Conservation (phyloP, 805 yeast genomes). For the Nadsonia fulvescens region DNA sequence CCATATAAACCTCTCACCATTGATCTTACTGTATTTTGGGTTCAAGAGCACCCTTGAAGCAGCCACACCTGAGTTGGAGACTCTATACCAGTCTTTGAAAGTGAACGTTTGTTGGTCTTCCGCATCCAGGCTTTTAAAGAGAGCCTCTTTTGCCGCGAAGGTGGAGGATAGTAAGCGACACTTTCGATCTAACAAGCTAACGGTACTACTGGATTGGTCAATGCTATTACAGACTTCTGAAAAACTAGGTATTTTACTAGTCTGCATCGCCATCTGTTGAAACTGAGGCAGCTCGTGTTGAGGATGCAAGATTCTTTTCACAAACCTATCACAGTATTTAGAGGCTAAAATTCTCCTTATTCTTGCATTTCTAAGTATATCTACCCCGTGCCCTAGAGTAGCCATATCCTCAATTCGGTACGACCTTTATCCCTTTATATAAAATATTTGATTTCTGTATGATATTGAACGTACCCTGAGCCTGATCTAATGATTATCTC, state of each 20-base stretch:
- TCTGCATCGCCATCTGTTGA: slow-evolving; percentile 1
- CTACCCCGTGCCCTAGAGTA: no score
- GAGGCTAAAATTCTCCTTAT: neutral
- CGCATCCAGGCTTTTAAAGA: slow-evolving; percentile 36
- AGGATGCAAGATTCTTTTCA: slow-evolving; percentile 31
- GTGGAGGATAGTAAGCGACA: slow-evolving; percentile 26
- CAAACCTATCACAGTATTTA: slow-evolving; percentile 17
- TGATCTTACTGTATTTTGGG: no score
- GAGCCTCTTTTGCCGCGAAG: slow-evolving; percentile 62
- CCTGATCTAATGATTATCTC: no score
- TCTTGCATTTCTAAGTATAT: neutral
- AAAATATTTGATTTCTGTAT: no score
- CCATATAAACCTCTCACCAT: no score
- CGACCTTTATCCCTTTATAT: no score
- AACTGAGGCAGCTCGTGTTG: slow-evolving; percentile 22
- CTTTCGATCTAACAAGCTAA: slow-evolving; percentile 2
- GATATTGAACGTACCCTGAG: no score
- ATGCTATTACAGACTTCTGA: slow-evolving; percentile 1
- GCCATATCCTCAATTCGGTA: no score
- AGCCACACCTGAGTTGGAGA: slow-evolving; percentile 13
- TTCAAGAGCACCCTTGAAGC: slow-evolving; percentile 13
- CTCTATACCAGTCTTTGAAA: slow-evolving; percentile 41
- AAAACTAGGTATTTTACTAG: neutral
- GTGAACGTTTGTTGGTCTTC: slow-evolving; percentile 30
- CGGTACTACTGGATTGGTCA: slow-evolving; percentile 10